A percentile compares a stretch with the other conserved stretches of the same genome.
Evolutionary conservation across 2,329 filamentous ascomycete species (phyloP).

Genomic region (Aspergillus aculeatinus): DNA sequence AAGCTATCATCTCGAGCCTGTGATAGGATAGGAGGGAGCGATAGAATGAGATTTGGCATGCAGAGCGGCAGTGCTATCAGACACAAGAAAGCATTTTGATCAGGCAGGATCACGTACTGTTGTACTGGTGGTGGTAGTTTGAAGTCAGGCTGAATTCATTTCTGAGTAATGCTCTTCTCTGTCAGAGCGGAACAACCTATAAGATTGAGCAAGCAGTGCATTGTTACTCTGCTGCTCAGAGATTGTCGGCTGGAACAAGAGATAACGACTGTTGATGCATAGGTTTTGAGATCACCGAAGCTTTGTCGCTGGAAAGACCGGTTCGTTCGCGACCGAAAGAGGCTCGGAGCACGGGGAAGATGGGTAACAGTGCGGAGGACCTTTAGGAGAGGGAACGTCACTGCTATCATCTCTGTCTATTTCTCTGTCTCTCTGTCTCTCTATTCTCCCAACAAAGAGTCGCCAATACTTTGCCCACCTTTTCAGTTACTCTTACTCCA

Average conservation of each 20-base stretch:
- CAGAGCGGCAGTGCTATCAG: slow-evolving; percentile 9
- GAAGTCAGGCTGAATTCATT: slow-evolving; percentile 18
- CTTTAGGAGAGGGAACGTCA: neutral
- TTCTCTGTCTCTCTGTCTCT: neutral
- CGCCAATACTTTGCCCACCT: no score
- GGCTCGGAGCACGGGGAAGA: slow-evolving; percentile 10
- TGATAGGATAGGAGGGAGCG: neutral
- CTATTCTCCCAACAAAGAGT: no score
- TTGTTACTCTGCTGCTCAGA: slow-evolving; percentile 21
- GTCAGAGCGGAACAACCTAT: slow-evolving; percentile 16
- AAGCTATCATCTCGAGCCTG: neutral
- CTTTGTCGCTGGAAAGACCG: slow-evolving; percentile 9
- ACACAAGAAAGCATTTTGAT: slow-evolving; percentile 6
- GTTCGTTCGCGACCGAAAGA: slow-evolving; percentile 12
- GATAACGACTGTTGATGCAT: slow-evolving; percentile 5
- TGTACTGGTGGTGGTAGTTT: slow-evolving; percentile 13
- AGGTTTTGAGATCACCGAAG: neutral
- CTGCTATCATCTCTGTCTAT: neutral
- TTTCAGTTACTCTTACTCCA: no score
- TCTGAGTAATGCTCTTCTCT: slow-evolving; percentile 16
- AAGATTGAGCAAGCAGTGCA: slow-evolving; percentile 19
- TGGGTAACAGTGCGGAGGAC: neutral
- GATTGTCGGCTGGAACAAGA: slow-evolving; percentile 2
- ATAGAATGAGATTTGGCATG: neutral
- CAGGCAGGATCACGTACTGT: slow-evolving; percentile 21